Evolutionary conservation across 306 rosid genomes (phyloP), one percentile per base, ranked within the genome.

Genomic region (Lagenaria siceraria): DNA sequence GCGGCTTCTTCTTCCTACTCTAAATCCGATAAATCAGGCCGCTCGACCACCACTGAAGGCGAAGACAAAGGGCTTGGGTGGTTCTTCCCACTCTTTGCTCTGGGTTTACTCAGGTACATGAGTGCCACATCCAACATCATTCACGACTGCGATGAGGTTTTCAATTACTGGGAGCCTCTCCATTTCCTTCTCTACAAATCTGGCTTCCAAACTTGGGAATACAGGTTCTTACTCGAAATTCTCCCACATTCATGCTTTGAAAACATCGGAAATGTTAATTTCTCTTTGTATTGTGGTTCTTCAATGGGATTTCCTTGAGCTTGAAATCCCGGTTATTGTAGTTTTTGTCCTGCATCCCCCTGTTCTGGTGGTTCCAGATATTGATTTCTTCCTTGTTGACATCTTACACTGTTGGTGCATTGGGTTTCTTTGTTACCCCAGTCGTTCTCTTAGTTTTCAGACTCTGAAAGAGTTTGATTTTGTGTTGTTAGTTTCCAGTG

Each of bases 161-260:
- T 90, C 88, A 96, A 92, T 85, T 92, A 96, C 81, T 96, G 98
- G 99, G 99, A 92, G 56, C 99, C 99, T 60, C 93, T 95, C 61
- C 99, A 95, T 85, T 95, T n/a, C 80, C 97, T 95, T 81, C 96
- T 95, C 78, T 90, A 88, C 86, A 92, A 89, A 90, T 87, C 93
- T 85, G 97, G 97, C 35, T 95, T 95, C 78, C 99, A 95, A 21
- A 95, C 99, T 21, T 95, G 99, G 99, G 99, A 95, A 83, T 96
- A 96, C 81, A 90, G 98, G 97, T 80, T 43, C 55, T 49, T 1
- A 0, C 55, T 75, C 63, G 1, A 17, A 27, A 25, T 53, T 72
- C 59, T 72, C 51, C 58, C 53, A n/a, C 33, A 10, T 4, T 78
- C 81, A 48, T 25, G 42, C 76, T 61, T 12, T 6, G 31, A 14